Base-by-base conservation (phyloP, 1,284 basidiomycete species). In the Ustilago esculenta region DNA sequence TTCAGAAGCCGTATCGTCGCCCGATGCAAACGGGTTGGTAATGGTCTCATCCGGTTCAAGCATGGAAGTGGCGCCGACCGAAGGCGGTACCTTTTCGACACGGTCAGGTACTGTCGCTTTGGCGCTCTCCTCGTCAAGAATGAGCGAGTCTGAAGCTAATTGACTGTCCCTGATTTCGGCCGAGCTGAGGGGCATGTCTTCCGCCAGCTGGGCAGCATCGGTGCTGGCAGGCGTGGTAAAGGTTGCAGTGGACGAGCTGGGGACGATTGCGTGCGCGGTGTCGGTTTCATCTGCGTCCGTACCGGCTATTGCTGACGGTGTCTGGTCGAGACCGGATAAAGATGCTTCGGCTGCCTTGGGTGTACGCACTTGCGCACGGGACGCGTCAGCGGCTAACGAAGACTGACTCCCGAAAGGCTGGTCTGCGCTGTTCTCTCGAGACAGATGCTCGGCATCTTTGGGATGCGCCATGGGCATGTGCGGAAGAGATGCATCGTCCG, bases 11-110 rank as follows among this genome's bases (percentile, higher is more conserved):
- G 45, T 14, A 12, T 57, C 57, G 15, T 49, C 58, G n/a, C 10
- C 34, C 11, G 63, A 52, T 5, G 71, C 61, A 25, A 80, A 80
- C 0, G 77, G 77, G 35, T 80, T 80, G 18, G 66, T 58, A 34
- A 80, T 78, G 20, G 73, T 73, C 23, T 69, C 63, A 20, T 72
- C 64, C 9, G 77, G 77, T 15, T 80, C 76, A 23, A 78, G 52
- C 45, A 80, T 44, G 2, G 76, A 78, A 7, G 65, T 63, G 3
- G 77, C 77, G 15, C 76, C 77, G 12, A 77, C 56, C 2, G 76
- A 78, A 6, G 77, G 74, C 6, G 73, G 64, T 0, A 77, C 57
- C 41, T 57, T 60, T 35, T 64, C 66, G 20, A 56, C 53, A 15
- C 33, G 54, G 3, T 64, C 56, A 1, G 54, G 43, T 27, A 69